Percentiles rank a stretch among this genome's conserved stretches.
Conservation (phyloP, 176 grass and related monocot species). For the Chloris gayana region DNA sequence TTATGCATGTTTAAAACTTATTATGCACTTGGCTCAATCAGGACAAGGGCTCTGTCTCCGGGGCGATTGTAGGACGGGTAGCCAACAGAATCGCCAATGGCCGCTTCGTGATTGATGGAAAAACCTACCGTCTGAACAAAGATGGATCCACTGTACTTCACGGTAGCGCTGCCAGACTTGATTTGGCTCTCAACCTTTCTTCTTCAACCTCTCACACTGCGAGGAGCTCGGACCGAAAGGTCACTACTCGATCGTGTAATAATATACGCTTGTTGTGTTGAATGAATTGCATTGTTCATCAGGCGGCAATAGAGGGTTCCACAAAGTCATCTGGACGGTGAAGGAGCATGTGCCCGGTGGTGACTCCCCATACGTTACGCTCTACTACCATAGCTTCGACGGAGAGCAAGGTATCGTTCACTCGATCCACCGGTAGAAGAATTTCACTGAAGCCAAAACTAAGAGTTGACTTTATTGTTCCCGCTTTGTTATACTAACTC, state of each 20-base stretch:
- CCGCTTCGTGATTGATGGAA: constrained; percentile 60
- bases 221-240: background rate
- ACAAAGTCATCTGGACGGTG: constrained; percentile 73
- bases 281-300: background rate
- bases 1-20: background rate
- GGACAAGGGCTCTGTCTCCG: constrained; percentile 58
- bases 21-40: constrained; percentile 17
- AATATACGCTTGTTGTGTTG: background rate
- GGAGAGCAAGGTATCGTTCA: constrained; percentile 81
- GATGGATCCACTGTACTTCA: constrained; percentile 73
- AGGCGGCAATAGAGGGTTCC: constrained; percentile 84
- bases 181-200: too few relatives aligned
- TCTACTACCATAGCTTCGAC: constrained; percentile 85
- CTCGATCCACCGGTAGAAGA: background rate
- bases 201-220: background rate
- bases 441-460: background rate
- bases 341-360: constrained; percentile 56
- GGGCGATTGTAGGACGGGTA: constrained; percentile 73
- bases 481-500: too few relatives aligned
- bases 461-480: background rate
- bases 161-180: constrained; percentile 32
- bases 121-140: constrained; percentile 52
- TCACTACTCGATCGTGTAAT: background rate
- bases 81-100: constrained; percentile 72
- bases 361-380: constrained; percentile 70